phyloP scores from a whole-genome alignment of 768 basidiomycete species.

The Leccinum subgranulosum region DNA sequence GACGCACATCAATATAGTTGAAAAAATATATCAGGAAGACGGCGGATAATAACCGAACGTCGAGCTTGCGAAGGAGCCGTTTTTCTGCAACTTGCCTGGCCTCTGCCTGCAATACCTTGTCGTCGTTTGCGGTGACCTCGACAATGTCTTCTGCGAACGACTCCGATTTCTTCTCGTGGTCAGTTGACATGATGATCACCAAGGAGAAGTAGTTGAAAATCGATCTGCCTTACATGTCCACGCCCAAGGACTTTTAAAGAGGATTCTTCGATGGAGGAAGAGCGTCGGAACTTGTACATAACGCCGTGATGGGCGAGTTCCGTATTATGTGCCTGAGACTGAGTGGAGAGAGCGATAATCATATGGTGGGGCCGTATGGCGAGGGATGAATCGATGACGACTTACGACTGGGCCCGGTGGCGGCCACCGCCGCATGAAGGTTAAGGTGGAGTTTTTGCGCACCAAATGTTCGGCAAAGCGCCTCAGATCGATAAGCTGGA shows the following conservation, averaged over 20 bases:
- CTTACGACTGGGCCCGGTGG: no score
- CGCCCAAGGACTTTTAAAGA: neutral
- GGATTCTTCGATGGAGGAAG: neutral
- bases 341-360: no score
- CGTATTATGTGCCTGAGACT: neutral
- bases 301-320: neutral
- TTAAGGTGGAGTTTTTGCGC: no score
- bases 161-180: slow-evolving; percentile 16
- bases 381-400: no score
- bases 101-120: neutral
- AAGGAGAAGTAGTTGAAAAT: neutral
- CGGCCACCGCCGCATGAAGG: no score
- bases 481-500: neutral
- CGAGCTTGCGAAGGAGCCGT: neutral
- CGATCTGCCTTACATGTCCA: neutral
- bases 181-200: slow-evolving; percentile 9
- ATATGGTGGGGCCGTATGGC: no score
- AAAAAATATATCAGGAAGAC: neutral
- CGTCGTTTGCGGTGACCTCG: neutral
- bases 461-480: neutral
- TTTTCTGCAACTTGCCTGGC: neutral
- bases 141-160: slow-evolving; percentile 1
- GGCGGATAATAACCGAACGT: neutral
- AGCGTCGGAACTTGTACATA: neutral
- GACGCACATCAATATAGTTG: neutral